Conservation (phyloP, 139 green algal genomes). For the Picochlorum sp. region DNA sequence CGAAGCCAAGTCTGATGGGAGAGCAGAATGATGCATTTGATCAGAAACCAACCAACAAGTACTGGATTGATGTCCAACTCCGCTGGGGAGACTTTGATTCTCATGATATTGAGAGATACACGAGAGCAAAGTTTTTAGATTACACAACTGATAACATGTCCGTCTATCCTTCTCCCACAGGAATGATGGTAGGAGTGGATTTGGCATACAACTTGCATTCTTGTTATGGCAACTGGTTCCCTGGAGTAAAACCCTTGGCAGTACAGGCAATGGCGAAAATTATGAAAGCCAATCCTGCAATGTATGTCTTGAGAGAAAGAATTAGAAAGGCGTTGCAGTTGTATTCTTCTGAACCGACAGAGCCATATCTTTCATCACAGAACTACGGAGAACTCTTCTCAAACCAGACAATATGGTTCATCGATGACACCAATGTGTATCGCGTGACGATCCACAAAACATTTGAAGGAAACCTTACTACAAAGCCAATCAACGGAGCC, state of each 20-base stretch:
- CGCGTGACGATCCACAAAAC: slow-evolving; percentile 99
- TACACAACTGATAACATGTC: slow-evolving; percentile 99
- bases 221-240: slow-evolving; percentile 98
- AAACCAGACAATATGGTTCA: slow-evolving; percentile 99
- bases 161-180: slow-evolving; percentile 95
- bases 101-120: slow-evolving; percentile 99
- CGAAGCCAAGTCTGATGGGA: slow-evolving; percentile 88
- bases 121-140: slow-evolving; percentile 97
- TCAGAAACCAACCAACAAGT: slow-evolving; percentile 98
- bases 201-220: slow-evolving; percentile 98
- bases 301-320: slow-evolving; percentile 98
- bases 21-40: slow-evolving; percentile 92
- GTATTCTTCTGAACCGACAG: slow-evolving; percentile 96
- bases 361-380: slow-evolving; percentile 95
- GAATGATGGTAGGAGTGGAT: slow-evolving; percentile 95
- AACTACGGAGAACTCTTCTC: slow-evolving; percentile 99
- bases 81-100: slow-evolving; percentile 97
- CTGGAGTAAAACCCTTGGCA: slow-evolving; percentile 91
- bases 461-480: slow-evolving; percentile 90
- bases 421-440: slow-evolving; percentile 99
- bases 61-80: slow-evolving; percentile 86
- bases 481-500: slow-evolving; percentile 62
- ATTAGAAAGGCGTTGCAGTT: slow-evolving; percentile 98
- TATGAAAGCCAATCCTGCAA: slow-evolving; percentile 97
- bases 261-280: slow-evolving; percentile 92